Conservation (phyloP, 306 rosid genomes). For the Vigna nakashimae region DNA sequence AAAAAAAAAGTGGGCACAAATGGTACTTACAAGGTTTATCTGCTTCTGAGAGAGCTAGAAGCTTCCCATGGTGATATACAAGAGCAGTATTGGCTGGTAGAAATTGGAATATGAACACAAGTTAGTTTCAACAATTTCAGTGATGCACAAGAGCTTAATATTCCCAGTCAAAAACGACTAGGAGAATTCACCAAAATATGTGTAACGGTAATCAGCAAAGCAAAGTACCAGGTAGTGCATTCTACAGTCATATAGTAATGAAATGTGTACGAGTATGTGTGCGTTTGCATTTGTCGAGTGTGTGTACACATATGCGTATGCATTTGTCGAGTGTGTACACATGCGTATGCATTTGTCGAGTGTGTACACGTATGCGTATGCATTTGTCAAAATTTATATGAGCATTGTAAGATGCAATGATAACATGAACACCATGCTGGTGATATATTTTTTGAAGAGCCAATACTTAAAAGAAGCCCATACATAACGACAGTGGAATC, state of each 20-base stretch:
- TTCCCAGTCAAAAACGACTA: constrained; percentile 3
- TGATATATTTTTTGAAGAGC: neutral
- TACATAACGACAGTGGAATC: constrained; percentile 16
- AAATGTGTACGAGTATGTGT: neutral
- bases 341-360: no score
- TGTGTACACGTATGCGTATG: no score
- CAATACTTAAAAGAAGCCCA: neutral
- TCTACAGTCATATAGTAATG: constrained; percentile 9
- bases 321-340: no score
- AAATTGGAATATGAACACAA: constrained; percentile 24
- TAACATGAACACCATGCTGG: neutral
- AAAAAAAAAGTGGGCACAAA: constrained; percentile 27
- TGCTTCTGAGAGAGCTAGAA: constrained; percentile 88
- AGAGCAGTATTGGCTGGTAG: constrained; percentile 89
- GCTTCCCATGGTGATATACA: constrained; percentile 87
- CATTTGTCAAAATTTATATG: no score
- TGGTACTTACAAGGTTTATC: constrained; percentile 90
- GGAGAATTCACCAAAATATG: neutral
- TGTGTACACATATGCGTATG: no score
- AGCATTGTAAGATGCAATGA: neutral
- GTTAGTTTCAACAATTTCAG: constrained; percentile 42
- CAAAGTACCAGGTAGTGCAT: constrained; percentile 7
- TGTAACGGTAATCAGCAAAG: neutral
- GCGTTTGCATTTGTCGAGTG: no score
- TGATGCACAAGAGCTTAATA: constrained; percentile 5